Evolutionary conservation across 768 basidiomycete genomes (phyloP).

Genomic region (Amanita molliuscula): DNA sequence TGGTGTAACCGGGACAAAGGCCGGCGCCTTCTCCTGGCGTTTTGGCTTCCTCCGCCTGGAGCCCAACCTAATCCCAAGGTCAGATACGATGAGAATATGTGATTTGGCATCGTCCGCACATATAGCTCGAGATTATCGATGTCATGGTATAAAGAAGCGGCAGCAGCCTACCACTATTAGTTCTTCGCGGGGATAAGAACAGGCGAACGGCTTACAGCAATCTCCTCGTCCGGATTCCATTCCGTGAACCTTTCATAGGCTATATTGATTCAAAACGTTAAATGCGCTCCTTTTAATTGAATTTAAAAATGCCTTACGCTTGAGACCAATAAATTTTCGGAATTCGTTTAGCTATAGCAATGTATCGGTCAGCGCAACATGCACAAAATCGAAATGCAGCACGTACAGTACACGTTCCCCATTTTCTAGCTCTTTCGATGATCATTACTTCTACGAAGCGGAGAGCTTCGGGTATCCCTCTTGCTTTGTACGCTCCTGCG

Average conservation of each 20-base stretch:
- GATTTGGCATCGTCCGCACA: slow-evolving; percentile 25
- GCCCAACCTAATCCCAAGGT: slow-evolving; percentile 33
- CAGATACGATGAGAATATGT: not conserved
- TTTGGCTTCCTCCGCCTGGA: slow-evolving; percentile 70
- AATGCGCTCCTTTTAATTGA: not conserved
- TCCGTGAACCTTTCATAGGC: slow-evolving; percentile 57
- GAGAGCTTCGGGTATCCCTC: slow-evolving; percentile 57
- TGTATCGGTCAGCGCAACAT: slow-evolving; percentile 1
- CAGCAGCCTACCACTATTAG: slow-evolving; percentile 35
- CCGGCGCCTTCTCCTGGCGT: slow-evolving; percentile 56
- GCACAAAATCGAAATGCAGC: not conserved
- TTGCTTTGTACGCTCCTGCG: slow-evolving; percentile 57
- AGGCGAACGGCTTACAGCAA: slow-evolving; percentile 32
- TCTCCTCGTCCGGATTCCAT: slow-evolving; percentile 57
- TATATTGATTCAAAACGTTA: slow-evolving; percentile 15
- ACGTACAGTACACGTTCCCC: slow-evolving; percentile 65
- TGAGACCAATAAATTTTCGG: slow-evolving; percentile 59
- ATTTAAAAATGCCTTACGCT: slow-evolving; percentile 30
- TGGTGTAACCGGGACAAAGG: slow-evolving; percentile 74
- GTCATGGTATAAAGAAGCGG: slow-evolving; percentile 54
- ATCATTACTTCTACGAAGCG: slow-evolving; percentile 60
- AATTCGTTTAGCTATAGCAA: slow-evolving; percentile 53
- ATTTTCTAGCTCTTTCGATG: slow-evolving; percentile 54
- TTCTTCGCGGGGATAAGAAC: not conserved
- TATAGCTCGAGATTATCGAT: slow-evolving; percentile 77